These are phyloP conservation scores for Oenanthe javanica DNA, from an alignment of 140 eudicot genomes.

Conservation along the genomic window DNA sequence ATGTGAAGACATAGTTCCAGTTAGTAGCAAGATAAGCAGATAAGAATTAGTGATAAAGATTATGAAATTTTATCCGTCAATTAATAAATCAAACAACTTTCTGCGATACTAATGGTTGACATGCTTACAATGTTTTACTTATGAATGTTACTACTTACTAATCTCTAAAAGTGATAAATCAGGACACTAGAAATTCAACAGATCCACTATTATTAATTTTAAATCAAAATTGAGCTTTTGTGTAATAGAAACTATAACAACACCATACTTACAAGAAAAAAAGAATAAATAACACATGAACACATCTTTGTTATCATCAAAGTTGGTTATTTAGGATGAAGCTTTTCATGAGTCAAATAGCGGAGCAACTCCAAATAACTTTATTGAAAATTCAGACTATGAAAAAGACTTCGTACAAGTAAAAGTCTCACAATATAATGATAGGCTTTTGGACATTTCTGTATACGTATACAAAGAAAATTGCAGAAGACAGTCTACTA, in stretches of 20 bases:
- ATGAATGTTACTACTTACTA: background rate
- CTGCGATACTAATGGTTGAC: background rate
- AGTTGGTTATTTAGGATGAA: background rate
- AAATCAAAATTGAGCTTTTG: background rate
- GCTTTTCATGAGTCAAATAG: background rate
- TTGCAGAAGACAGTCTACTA: background rate
- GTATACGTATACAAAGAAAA: background rate
- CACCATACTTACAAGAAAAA: background rate
- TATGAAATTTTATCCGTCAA: background rate
- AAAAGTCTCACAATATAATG: background rate
- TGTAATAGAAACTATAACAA: background rate
- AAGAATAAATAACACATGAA: background rate
- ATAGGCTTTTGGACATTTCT: background rate
- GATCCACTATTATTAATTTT: background rate
- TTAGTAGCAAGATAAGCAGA: slow-evolving; percentile 2
- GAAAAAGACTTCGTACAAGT: background rate
- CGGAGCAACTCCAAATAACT: background rate
- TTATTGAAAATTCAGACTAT: background rate
- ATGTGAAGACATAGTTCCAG: slow-evolving; percentile 16
- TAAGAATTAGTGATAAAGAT: background rate
- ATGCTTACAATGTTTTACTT: background rate
- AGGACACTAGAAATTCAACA: background rate
- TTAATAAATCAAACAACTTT: background rate
- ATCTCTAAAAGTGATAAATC: background rate
- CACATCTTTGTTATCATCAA: background rate